phyloP scores from a whole-genome alignment of 257 asterid genomes.

The Solanum chaucha region DNA sequence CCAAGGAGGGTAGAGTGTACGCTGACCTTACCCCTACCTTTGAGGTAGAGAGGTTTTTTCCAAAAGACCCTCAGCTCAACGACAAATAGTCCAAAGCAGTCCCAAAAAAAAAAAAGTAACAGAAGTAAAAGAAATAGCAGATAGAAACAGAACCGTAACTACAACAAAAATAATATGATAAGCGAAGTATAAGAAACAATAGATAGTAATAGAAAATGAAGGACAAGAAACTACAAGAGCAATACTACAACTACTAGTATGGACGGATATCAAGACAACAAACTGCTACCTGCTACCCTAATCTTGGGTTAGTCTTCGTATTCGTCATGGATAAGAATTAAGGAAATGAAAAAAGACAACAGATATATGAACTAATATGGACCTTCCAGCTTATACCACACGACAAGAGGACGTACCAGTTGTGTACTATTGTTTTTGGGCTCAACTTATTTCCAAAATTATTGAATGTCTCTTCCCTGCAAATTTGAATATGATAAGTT shows the following conservation, averaged over 20 bases:
- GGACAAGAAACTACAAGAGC: background rate
- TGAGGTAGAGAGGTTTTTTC: background rate
- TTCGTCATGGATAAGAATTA: background rate
- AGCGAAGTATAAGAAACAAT: background rate
- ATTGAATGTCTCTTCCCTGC: conserved; percentile 96
- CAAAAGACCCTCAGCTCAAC: background rate
- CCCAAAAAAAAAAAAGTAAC: background rate
- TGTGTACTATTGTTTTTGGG: conserved; percentile 76
- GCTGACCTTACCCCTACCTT: background rate
- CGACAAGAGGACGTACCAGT: conserved; percentile 44
- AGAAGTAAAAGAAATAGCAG: background rate
- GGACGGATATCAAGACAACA: background rate
- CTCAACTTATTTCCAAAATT: conserved; percentile 76
- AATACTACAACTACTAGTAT: background rate
- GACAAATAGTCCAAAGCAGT: background rate
- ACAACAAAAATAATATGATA: background rate
- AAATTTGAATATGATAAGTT: background rate
- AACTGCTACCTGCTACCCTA: background rate
- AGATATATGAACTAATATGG: background rate
- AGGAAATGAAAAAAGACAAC: background rate
- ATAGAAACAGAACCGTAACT: background rate
- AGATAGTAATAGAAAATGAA: background rate
- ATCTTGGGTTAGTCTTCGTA: background rate
- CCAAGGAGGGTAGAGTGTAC: background rate
- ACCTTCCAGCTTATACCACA: background rate